Conservation (phyloP, 257 asterid species). For the Gynochthodes officinalis region DNA sequence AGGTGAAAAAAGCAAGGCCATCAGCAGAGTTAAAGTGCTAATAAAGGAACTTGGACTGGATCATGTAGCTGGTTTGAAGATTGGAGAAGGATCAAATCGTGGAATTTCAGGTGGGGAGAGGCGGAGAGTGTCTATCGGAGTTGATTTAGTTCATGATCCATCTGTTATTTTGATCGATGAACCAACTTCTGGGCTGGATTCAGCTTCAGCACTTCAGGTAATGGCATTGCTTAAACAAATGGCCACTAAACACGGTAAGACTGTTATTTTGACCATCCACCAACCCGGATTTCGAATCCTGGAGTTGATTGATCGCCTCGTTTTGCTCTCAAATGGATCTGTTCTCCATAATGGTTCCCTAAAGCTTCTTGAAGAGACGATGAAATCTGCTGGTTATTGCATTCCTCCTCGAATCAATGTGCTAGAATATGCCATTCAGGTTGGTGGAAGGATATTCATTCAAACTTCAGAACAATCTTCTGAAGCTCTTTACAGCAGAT, state of each 20-base stretch:
- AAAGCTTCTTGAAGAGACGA: constrained; percentile 42
- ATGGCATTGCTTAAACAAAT: constrained; percentile 47
- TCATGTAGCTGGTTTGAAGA: constrained; percentile 46
- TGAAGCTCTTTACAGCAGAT: constrained; percentile 17
- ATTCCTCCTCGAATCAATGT: constrained; percentile 67
- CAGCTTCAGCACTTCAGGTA: constrained; percentile 73
- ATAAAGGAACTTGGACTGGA: constrained; percentile 73
- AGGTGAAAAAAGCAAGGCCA: constrained; percentile 33
- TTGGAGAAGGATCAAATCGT: constrained; percentile 51
- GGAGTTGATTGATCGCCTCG: constrained; percentile 58
- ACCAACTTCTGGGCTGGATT: constrained; percentile 86
- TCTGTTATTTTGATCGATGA: constrained; percentile 65
- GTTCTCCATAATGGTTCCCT: constrained; percentile 63
- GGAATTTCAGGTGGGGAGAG: constrained; percentile 88
- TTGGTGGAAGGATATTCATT: constrained; percentile 23
- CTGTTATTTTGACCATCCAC: constrained; percentile 71
- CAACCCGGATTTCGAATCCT: constrained; percentile 85
- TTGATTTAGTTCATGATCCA: constrained; percentile 76
- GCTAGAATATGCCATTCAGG: constrained; percentile 74
- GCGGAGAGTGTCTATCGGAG: constrained; percentile 84
- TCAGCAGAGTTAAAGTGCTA: constrained; percentile 36
- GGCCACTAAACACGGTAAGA: constrained; percentile 47
- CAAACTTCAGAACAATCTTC: constrained; percentile 29
- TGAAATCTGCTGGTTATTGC: constrained; percentile 35
- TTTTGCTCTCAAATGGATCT: constrained; percentile 57